Evolutionary conservation across 2,329 filamentous ascomycete species (phyloP), one percentile per base, ranked within the genome.

Genomic region (Cercospora sojina): DNA sequence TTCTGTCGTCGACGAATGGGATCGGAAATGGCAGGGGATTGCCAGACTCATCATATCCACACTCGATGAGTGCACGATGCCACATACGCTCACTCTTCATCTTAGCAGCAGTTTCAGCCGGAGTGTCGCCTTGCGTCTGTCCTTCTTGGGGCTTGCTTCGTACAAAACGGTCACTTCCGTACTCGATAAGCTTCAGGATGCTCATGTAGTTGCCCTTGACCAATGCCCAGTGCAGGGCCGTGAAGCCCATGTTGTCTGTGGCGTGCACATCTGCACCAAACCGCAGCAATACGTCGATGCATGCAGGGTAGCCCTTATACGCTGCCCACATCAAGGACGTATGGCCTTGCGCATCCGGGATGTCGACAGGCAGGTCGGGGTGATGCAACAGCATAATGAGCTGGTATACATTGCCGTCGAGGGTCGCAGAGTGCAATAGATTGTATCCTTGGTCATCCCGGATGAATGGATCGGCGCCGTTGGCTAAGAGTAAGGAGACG

Each of bases 321-420:
- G 94, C 94, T 18, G 95, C 92, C 95, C 95, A 99, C 95, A 99
- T 99, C 68, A 99, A 84, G 67, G 90, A 90, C 0, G 95, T 98
- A 79, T 99, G 96, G 5, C 93, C 92, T 77, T 93, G 94, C 59
- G 88, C 87, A 80, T 99, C 95, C 62, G 90, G 85, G 5, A 95
- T 91, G 77, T 99, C 95, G 68, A 99, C 92, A 16, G 93, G 92
- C 67, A 99, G 95, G 76, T 95, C 93, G 16, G 76, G 74, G 76
- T 97, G 93, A 80, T 99, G 95, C 25, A 99, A 86, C 7, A 99
- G 87, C 1, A 99, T 86, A 59, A 93, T 88, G 29, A 99, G 86
- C 66, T 98, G 86, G 71, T 96, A 90, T 20, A 96, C 91, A 78
- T 97, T 98, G 72, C 95, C 95, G 78, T 98, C 96, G 76, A 99